Evolutionary conservation across 2,329 filamentous ascomycete genomes (phyloP).

Genomic region (Claviceps sp.): DNA sequence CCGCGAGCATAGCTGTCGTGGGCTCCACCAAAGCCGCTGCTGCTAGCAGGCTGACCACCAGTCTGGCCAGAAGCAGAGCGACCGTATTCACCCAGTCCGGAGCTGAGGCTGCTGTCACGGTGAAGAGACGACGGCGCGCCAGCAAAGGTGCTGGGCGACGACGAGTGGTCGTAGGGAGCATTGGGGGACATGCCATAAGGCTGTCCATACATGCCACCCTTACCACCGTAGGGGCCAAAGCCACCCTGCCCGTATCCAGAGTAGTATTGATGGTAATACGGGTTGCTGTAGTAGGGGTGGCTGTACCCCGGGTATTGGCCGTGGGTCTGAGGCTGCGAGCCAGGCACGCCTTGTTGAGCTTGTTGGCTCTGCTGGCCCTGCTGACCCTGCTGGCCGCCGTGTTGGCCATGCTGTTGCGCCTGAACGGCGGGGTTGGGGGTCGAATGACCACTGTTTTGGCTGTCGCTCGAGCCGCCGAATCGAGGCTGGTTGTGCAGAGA

Average conservation of each 20-base stretch:
- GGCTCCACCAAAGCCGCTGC: slow-evolving; percentile 36
- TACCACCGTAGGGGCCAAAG: slow-evolving; percentile 39
- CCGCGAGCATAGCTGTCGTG: slow-evolving; percentile 43
- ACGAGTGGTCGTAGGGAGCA: slow-evolving; percentile 41
- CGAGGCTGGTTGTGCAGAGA: slow-evolving; percentile 39
- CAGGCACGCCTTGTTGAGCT: slow-evolving; percentile 22
- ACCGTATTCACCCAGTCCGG: slow-evolving; percentile 41
- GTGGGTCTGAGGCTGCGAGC: slow-evolving; percentile 30
- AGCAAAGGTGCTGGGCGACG: slow-evolving; percentile 38
- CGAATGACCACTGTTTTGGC: slow-evolving; percentile 76
- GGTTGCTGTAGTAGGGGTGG: slow-evolving; percentile 48
- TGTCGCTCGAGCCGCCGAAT: slow-evolving; percentile 48
- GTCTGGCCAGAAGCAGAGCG: slow-evolving; percentile 37
- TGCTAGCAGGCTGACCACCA: slow-evolving; percentile 29
- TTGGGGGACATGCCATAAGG: slow-evolving; percentile 44
- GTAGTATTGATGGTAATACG: slow-evolving; percentile 50
- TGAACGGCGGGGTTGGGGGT: slow-evolving; percentile 69
- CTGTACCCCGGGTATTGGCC: slow-evolving; percentile 38
- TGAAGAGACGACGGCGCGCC: slow-evolving; percentile 37
- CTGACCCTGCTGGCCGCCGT: slow-evolving; percentile 31
- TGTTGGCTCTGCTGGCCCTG: slow-evolving; percentile 18
- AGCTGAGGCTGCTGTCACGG: slow-evolving; percentile 34
- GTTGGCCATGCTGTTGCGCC: slow-evolving; percentile 30
- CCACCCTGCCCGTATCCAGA: slow-evolving; percentile 40
- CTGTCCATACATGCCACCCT: slow-evolving; percentile 41